A percentile compares a stretch with the other conserved stretches of the same genome.
These are phyloP conservation scores for Aleurites moluccanus DNA, from an alignment of 441 rosid genomes.

Conservation along the genomic window DNA sequence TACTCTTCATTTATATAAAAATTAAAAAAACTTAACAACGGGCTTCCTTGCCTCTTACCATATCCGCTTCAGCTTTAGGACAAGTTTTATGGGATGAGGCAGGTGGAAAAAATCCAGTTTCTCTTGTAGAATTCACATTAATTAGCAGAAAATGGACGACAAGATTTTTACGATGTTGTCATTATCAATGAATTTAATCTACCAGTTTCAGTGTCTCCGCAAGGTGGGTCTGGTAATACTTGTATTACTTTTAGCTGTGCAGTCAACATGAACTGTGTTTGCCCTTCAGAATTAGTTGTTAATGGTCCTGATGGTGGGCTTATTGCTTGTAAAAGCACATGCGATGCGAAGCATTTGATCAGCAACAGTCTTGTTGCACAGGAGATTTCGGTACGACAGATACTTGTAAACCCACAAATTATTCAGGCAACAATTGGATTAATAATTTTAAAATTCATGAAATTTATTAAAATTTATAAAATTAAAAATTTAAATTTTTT, in stretches of 20 bases:
- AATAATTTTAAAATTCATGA: too few species aligned
- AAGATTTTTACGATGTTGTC: slow-evolving; percentile 34
- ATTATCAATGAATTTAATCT: slow-evolving; percentile 42
- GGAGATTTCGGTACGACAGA: background rate
- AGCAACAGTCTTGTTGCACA: background rate
- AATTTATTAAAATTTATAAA: too few species aligned
- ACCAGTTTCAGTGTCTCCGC: slow-evolving; percentile 25
- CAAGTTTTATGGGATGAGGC: slow-evolving; percentile 21
- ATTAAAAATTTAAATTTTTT: too few species aligned
- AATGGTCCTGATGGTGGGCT: background rate
- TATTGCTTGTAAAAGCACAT: slow-evolving; percentile 1
- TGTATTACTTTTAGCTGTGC: slow-evolving; percentile 22
- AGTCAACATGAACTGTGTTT: slow-evolving; percentile 19
- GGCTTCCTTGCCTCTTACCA: too few species aligned
- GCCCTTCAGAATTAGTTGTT: slow-evolving; percentile 22
- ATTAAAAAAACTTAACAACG: too few species aligned
- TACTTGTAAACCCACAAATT: background rate
- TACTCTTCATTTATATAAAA: too few species aligned
- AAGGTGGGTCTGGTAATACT: slow-evolving; percentile 23
- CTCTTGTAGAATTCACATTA: slow-evolving; percentile 30
- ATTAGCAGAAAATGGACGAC: background rate
- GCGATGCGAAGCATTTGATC: background rate
- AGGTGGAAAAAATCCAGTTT: slow-evolving; percentile 25
- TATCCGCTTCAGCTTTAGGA: too few species aligned
- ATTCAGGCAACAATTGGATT: too few species aligned